Base-by-base conservation (phyloP, 2,329 filamentous ascomycete species). In the Talaromyces funiculosus region DNA sequence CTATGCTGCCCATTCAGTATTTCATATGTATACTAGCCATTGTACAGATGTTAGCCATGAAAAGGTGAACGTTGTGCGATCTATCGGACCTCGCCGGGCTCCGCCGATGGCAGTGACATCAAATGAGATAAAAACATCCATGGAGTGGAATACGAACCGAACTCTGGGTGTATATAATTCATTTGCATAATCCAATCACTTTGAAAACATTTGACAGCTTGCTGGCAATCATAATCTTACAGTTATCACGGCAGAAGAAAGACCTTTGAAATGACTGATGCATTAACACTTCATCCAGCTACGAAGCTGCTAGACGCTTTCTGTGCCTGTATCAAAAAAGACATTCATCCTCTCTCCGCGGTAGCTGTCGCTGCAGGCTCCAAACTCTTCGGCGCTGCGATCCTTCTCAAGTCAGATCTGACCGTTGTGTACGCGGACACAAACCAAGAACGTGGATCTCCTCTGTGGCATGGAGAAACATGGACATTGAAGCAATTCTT, bases 401-500 rank as follows among this genome's bases (percentile, higher is more conserved):
- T 60, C 22, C 31, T 60, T 1, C 58, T 37, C 31, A 60, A 55
- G 37, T 55, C 58, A 31, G 51, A 60, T 24, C 31, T 60, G 38
- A 60, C 31, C 31, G 38, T 60, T 16, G 58, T 60, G 22, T 53
- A 55, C 33, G 58, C 58, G 26, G 58, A 60, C 16, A 60, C 58
- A 22, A 60, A 60, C 35, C 58, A 55, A 33, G 58, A 60, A 43
- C 38, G 58, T 4, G 58, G 51, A 8, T 60, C 58, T n/a, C 58
- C 57, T 7, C 20, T 60, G 18, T 60, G 58, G 58, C 58, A 60
- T 29, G 58, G 58, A 49, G 58, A 60, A 29, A 60, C 58, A 1
- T 60, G 58, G 58, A 60, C 58, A 18, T 38, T 60, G 38, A 60
- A 60, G 35, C 58, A 60, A 55, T 60, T 60, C 40, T 60, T 60